Conservation (phyloP, 139 green algal species). For the Parachlorella kessleri region DNA sequence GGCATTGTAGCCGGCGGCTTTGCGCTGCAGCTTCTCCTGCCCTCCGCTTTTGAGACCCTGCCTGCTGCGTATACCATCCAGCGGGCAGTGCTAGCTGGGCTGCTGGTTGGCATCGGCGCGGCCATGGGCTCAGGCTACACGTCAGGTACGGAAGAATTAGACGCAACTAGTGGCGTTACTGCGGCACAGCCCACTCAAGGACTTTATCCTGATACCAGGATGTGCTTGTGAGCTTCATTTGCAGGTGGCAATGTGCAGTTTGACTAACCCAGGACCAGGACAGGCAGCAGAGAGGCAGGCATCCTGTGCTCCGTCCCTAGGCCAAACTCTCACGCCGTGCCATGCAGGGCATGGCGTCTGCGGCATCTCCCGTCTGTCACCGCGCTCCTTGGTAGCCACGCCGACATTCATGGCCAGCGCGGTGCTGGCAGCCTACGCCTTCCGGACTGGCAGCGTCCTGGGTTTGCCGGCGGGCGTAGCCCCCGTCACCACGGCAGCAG, state of each 20-base stretch:
- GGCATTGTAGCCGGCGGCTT: conserved; percentile 29
- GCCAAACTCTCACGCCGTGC: too few relatives aligned
- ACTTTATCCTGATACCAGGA: too few relatives aligned
- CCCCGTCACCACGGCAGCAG: neutral
- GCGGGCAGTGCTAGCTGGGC: conserved; percentile 29
- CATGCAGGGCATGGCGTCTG: conserved; percentile 78
- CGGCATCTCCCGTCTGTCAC: conserved; percentile 54
- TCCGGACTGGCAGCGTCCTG: conserved; percentile 13
- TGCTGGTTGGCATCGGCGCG: conserved; percentile 71
- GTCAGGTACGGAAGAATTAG: too few relatives aligned
- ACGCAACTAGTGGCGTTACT: too few relatives aligned
- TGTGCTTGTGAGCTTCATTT: too few relatives aligned
- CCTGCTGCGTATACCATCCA: conserved; percentile 1
- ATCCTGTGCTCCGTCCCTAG: too few relatives aligned
- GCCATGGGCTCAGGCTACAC: conserved; percentile 46
- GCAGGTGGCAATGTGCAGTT: too few relatives aligned
- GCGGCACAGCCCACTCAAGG: too few relatives aligned
- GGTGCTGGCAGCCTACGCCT: conserved; percentile 31
- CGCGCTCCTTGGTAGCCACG: conserved; percentile 35
- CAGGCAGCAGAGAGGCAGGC: too few relatives aligned
- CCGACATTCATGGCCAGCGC: conserved; percentile 66
- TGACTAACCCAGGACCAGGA: too few relatives aligned
- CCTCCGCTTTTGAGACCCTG: conserved; percentile 25
- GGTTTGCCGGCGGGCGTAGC: conserved; percentile 16
- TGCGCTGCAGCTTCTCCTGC: conserved; percentile 8